A percentile compares a stretch with the other conserved stretches of the same genome.
Conservation (phyloP, 495 filamentous ascomycete species). For the Cercophora samala region DNA sequence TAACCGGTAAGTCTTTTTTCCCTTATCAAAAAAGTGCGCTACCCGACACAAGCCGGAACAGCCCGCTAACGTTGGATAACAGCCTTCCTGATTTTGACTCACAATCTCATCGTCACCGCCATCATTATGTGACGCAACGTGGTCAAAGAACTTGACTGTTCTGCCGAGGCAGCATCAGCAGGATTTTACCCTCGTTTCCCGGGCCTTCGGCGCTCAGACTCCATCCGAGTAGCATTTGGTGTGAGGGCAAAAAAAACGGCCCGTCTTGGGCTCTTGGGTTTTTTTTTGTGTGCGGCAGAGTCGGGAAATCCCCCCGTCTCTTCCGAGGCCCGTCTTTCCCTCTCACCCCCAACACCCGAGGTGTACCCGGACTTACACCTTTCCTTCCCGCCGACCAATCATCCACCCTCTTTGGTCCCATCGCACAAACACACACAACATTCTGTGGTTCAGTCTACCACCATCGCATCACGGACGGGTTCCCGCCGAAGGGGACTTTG, state of each 20-base stretch:
- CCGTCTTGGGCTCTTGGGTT: constrained; percentile 1
- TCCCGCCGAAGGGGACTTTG: constrained; percentile 6
- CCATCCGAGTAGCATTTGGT: background rate
- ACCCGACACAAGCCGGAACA: constrained; percentile 16
- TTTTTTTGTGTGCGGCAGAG: background rate
- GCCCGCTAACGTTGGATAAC: constrained; percentile 6
- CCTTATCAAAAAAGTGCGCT: constrained; percentile 11
- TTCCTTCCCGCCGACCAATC: too few species aligned
- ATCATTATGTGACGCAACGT: background rate
- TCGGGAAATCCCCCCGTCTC: background rate
- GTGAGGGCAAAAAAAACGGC: background rate
- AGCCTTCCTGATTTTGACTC: constrained; percentile 7
- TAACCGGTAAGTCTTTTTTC: constrained; percentile 11
- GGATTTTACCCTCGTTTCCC: background rate
- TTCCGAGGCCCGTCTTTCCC: background rate
- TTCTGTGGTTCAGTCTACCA: background rate
- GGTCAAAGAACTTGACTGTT: background rate
- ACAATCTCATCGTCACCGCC: constrained; percentile 1
- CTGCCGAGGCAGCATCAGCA: constrained; percentile 8
- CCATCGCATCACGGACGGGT: background rate
- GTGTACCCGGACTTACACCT: background rate
- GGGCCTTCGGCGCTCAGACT: background rate
- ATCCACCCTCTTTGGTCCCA: background rate
- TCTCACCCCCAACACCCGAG: background rate
- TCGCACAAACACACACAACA: background rate